A percentile compares a stretch with the other conserved stretches of the same genome.
Conservation (phyloP, 768 basidiomycete genomes). For the Leucosporidium scottii region DNA sequence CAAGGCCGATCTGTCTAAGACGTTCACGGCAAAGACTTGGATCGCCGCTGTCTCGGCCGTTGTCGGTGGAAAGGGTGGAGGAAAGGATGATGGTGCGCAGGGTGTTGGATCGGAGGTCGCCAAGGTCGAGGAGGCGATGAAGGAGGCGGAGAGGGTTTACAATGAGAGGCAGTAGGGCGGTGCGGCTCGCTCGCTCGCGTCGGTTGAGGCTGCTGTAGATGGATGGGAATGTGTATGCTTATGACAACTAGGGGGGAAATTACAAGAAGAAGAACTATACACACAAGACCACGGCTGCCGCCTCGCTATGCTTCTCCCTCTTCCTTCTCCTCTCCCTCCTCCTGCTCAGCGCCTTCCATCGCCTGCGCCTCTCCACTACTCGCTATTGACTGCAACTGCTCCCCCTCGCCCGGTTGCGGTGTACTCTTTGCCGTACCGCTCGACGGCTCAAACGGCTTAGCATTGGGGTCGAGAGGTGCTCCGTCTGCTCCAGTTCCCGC, state of each 20-base stretch:
- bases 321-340: neutral
- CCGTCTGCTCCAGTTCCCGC: neutral
- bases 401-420: neutral
- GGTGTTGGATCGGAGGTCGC: slow-evolving; percentile 68
- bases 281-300: too few species aligned
- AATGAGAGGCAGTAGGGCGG: neutral
- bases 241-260: neutral
- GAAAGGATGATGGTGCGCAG: slow-evolving; percentile 85
- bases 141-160: slow-evolving; percentile 16
- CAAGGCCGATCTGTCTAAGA: slow-evolving; percentile 52
- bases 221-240: neutral
- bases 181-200: neutral
- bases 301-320: neutral
- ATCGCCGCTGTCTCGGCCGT: slow-evolving; percentile 66
- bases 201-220: neutral
- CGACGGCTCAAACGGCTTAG: slow-evolving; percentile 13
- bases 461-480: slow-evolving; percentile 13
- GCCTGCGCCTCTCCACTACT: neutral
- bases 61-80: slow-evolving; percentile 92
- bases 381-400: neutral
- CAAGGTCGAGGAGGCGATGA: slow-evolving; percentile 58
- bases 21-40: slow-evolving; percentile 83
- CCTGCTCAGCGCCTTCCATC: slow-evolving; percentile 1
- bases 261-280: neutral
- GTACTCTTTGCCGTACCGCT: neutral